These are phyloP conservation scores for Fusarium penzigii DNA, from an alignment of 2,329 filamentous ascomycete species.

Conservation along the genomic window DNA sequence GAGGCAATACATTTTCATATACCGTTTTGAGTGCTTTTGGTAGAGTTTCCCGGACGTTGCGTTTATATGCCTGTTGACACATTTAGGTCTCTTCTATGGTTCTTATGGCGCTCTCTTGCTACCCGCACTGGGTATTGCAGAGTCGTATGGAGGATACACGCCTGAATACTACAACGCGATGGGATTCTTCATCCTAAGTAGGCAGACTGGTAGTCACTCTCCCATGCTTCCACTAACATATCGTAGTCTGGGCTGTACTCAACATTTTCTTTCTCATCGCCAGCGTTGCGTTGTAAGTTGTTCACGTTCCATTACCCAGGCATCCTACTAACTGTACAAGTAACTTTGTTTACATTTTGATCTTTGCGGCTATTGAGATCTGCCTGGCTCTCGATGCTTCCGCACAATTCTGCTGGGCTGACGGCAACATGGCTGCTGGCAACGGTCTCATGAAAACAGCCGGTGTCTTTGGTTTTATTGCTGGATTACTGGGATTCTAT, in stretches of 20 bases:
- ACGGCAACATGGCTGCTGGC: constrained; percentile 19
- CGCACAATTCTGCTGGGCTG: constrained; percentile 25
- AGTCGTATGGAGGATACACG: constrained; percentile 28
- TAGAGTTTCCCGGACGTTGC: not conserved
- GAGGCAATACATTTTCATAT: constrained; percentile 31
- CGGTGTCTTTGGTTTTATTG: constrained; percentile 29
- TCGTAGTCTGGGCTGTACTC: constrained; percentile 29
- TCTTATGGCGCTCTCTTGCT: constrained; percentile 29
- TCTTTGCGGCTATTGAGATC: constrained; percentile 27
- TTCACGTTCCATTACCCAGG: accelerated
- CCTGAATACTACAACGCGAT: constrained; percentile 31
- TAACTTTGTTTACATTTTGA: constrained; percentile 29
- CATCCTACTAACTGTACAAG: constrained; percentile 1
- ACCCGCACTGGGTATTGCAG: constrained; percentile 25
- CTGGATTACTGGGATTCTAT: constrained; percentile 29
- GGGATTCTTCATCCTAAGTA: constrained; percentile 31
- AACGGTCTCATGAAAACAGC: constrained; percentile 19
- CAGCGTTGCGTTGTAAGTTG: constrained; percentile 21
- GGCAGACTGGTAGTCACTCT: not conserved
- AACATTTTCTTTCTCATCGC: constrained; percentile 31
- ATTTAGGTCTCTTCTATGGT: constrained; percentile 29
- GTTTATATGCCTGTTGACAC: not conserved
- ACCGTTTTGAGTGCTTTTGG: constrained; percentile 31
- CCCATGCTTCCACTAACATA: not conserved
- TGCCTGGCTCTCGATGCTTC: constrained; percentile 28